phyloP scores from a whole-genome alignment of 1,139 yeast species.

The Candida neerlandica region DNA sequence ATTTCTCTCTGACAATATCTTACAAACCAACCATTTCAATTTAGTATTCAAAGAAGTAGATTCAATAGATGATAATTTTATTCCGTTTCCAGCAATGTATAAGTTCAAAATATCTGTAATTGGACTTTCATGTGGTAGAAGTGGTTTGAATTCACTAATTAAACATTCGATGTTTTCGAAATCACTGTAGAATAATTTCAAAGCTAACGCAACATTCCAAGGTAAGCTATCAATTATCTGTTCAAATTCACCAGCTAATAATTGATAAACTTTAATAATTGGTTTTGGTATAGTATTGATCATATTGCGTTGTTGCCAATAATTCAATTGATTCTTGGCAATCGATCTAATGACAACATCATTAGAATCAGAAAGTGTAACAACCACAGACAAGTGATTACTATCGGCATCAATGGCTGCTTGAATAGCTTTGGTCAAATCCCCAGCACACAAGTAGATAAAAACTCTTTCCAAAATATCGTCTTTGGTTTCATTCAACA shows the following conservation, averaged over 20 bases:
- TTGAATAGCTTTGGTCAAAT: slow-evolving; percentile 62
- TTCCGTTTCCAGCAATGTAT: slow-evolving; percentile 14
- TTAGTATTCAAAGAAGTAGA: slow-evolving; percentile 27
- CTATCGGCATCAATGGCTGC: slow-evolving; percentile 61
- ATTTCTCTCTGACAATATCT: slow-evolving; percentile 31
- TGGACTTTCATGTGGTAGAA: slow-evolving; percentile 15
- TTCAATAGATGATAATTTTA: slow-evolving; percentile 7
- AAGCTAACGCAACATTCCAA: slow-evolving; percentile 67
- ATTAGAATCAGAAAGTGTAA: slow-evolving; percentile 74
- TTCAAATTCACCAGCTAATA: slow-evolving; percentile 60
- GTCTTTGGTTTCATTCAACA: slow-evolving; percentile 20
- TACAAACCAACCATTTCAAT: slow-evolving; percentile 59
- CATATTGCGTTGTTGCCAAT: slow-evolving; percentile 58
- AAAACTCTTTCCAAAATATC: slow-evolving; percentile 55
- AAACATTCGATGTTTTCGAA: slow-evolving; percentile 47
- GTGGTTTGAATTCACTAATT: slow-evolving; percentile 23
- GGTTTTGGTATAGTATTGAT: slow-evolving; percentile 51
- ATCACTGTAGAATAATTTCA: slow-evolving; percentile 63
- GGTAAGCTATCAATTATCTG: slow-evolving; percentile 51
- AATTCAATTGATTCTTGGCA: slow-evolving; percentile 62
- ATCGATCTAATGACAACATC: slow-evolving; percentile 55
- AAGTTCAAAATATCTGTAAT: slow-evolving; percentile 28
- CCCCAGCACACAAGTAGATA: slow-evolving; percentile 55
- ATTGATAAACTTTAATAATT: slow-evolving; percentile 59
- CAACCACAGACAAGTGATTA: slow-evolving; percentile 66